Conservation (phyloP, 139 green algal species). For the Chlamydomonas sp. region DNA sequence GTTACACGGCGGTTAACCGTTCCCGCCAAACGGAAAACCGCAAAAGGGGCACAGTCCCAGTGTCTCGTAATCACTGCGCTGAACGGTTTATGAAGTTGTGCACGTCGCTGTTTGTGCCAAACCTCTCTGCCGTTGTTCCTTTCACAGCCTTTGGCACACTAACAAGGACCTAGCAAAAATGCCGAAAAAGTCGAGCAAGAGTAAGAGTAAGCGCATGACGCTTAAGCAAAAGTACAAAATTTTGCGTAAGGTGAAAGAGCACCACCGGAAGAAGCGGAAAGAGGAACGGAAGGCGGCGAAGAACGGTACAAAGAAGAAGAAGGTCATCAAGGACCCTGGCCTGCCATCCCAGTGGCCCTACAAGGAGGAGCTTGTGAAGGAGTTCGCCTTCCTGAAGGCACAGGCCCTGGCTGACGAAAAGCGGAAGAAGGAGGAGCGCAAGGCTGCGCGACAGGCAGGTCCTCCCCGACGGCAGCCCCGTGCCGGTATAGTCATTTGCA, state of each 20-base stretch:
- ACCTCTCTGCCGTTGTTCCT: not conserved
- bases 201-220: conserved; percentile 91
- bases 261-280: conserved; percentile 90
- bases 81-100: too few relatives aligned
- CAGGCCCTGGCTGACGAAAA: conserved; percentile 70
- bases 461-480: too few relatives aligned
- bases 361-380: conserved; percentile 93
- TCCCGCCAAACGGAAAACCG: too few relatives aligned
- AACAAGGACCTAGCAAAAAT: conserved; percentile 51
- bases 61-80: too few relatives aligned
- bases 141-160: not conserved
- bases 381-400: conserved; percentile 86
- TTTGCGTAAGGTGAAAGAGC: conserved; percentile 86
- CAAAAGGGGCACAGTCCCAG: too few relatives aligned
- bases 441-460: conserved; percentile 52
- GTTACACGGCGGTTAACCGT: too few relatives aligned
- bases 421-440: conserved; percentile 74
- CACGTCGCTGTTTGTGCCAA: too few relatives aligned
- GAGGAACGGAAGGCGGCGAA: conserved; percentile 75
- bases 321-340: conserved; percentile 89
- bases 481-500: too few relatives aligned
- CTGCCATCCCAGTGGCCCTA: conserved; percentile 95
- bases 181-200: conserved; percentile 89
- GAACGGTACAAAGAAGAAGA: conserved; percentile 61
- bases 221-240: conserved; percentile 97